Evolutionary conservation across 177 flowering plant species (phyloP).

Genomic region (Telopea speciosissima): DNA sequence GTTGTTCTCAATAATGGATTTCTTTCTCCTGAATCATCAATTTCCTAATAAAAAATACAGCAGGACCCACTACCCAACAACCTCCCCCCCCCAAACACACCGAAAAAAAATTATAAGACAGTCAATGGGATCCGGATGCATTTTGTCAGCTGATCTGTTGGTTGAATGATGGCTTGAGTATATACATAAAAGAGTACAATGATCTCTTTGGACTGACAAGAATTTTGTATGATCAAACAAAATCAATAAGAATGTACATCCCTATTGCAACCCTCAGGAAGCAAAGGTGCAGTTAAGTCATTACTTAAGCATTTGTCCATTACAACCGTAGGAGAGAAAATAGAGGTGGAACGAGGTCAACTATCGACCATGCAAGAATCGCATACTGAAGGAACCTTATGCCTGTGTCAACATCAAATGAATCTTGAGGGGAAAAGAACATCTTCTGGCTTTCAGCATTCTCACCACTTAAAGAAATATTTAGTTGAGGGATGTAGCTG

Average conservation of each 20-base stretch:
- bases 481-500: conserved; percentile 57
- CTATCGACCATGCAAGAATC: conserved; percentile 98
- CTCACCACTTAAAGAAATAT: conserved; percentile 26
- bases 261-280: neutral
- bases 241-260: neutral
- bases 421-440: conserved; percentile 39
- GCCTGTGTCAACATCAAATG: conserved; percentile 91
- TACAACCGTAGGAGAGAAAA: conserved; percentile 55
- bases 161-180: too few relatives aligned
- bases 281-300: neutral
- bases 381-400: conserved; percentile 90
- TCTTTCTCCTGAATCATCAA: too few relatives aligned
- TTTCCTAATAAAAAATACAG: too few relatives aligned
- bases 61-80: too few relatives aligned
- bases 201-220: too few relatives aligned
- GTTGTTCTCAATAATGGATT: too few relatives aligned
- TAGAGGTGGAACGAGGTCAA: conserved; percentile 81
- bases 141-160: too few relatives aligned
- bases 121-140: too few relatives aligned
- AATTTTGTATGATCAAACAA: too few relatives aligned
- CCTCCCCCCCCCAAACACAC: too few relatives aligned
- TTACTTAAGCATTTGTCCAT: conserved; percentile 13
- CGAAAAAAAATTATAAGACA: too few relatives aligned
- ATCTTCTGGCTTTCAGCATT: conserved; percentile 40
- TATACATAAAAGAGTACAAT: too few relatives aligned